A percentile compares a stretch with the other conserved stretches of the same genome.
phyloP scores from a whole-genome alignment of 257 asterid genomes.

The Solanum neorickii region DNA sequence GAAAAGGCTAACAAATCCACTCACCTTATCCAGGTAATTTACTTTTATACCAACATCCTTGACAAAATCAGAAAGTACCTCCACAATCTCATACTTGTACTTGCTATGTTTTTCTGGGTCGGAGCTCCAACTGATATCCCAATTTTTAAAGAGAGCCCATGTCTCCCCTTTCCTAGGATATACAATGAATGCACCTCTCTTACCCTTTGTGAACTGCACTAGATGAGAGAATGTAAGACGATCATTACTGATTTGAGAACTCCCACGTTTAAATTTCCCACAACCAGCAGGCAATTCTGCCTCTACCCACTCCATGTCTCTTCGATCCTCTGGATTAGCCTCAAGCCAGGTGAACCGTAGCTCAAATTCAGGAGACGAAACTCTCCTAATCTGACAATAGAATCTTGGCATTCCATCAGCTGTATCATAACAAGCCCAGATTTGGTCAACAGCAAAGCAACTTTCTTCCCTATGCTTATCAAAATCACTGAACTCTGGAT shows the following conservation, averaged over 20 bases:
- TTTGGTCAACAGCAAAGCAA: constrained; percentile 41
- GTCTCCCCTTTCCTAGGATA: constrained; percentile 60
- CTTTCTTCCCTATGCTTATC: constrained; percentile 35
- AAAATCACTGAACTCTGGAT: constrained; percentile 64
- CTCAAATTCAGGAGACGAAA: constrained; percentile 27
- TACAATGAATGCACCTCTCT: constrained; percentile 24
- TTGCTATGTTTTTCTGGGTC: constrained; percentile 17
- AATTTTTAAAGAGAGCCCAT: constrained; percentile 71
- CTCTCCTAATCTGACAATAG: constrained; percentile 48
- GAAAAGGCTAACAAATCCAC: constrained; percentile 57
- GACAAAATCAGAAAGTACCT: constrained; percentile 45
- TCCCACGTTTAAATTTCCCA: constrained; percentile 45
- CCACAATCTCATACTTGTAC: constrained; percentile 54
- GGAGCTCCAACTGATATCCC: constrained; percentile 55
- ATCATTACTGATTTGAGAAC: not conserved
- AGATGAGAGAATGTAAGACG: constrained; percentile 40
- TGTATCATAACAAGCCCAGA: constrained; percentile 75
- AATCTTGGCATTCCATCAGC: constrained; percentile 77
- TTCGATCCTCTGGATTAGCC: constrained; percentile 33
- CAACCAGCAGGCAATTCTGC: constrained; percentile 52
- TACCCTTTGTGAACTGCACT: constrained; percentile 28
- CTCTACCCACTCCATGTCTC: constrained; percentile 23
- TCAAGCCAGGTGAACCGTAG: constrained; percentile 57
- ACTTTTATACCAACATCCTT: constrained; percentile 40
- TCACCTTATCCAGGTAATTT: constrained; percentile 40